Evolutionary conservation across 164 flowering plant species (phyloP).

Genomic region (Magnolia sinica): DNA sequence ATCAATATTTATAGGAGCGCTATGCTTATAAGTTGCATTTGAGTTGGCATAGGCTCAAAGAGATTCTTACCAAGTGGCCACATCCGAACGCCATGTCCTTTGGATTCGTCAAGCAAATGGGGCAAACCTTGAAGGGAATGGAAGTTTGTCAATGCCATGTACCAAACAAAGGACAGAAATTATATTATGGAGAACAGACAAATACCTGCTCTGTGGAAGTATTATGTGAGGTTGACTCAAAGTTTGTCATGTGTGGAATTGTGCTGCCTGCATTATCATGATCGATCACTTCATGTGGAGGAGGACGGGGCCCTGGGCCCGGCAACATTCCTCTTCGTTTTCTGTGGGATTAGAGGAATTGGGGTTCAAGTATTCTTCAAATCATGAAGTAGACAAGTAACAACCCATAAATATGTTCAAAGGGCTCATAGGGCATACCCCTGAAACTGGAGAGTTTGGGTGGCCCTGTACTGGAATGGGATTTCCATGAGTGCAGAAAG

Average conservation of each 20-base stretch:
- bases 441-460: conserved; percentile 34
- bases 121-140: conserved; percentile 50
- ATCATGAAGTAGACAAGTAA: not conserved
- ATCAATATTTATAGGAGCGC: too few species aligned
- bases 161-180: not conserved
- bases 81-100: conserved; percentile 91
- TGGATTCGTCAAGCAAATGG: conserved; percentile 77
- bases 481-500: conserved; percentile 94
- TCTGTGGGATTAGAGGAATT: conserved; percentile 14
- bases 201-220: conserved; percentile 44
- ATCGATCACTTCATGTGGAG: conserved; percentile 63
- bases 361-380: not conserved
- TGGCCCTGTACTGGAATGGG: conserved; percentile 76
- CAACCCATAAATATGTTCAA: not conserved
- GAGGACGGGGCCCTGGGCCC: conserved; percentile 51
- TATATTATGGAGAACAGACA: not conserved
- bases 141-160: not conserved
- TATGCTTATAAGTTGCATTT: too few species aligned
- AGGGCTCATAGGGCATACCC: conserved; percentile 37
- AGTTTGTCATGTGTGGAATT: conserved; percentile 18
- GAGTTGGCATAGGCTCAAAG: not conserved
- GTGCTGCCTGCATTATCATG: conserved; percentile 44
- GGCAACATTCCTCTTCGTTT: conserved; percentile 19
- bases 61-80: conserved; percentile 67
- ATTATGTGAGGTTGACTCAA: conserved; percentile 19